Percentiles rank a stretch among this genome's conserved stretches.
phyloP scores from a whole-genome alignment of 805 yeast species.

The Wickerhamomyces ciferrii region DNA sequence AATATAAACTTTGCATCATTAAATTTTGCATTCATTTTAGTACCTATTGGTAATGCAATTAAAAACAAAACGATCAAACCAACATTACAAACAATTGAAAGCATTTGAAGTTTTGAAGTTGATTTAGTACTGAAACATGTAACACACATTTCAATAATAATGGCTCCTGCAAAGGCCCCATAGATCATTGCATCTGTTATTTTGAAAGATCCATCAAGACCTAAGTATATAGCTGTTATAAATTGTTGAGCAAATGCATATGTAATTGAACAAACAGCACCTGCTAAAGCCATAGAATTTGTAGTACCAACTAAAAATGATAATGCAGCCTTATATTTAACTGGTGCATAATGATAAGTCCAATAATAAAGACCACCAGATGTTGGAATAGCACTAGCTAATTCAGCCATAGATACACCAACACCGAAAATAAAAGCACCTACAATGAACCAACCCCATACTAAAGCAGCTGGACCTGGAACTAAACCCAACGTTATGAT shows the following conservation, averaged over 20 bases:
- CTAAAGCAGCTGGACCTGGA: constrained; percentile 50
- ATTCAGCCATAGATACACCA: constrained; percentile 55
- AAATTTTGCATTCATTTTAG: constrained; percentile 24
- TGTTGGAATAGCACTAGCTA: constrained; percentile 62
- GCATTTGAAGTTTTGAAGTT: constrained; percentile 49
- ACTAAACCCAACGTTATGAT: constrained; percentile 41
- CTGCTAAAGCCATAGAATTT: constrained; percentile 55
- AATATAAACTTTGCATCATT: constrained; percentile 50
- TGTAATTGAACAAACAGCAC: constrained; percentile 58
- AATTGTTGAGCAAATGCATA: constrained; percentile 58
- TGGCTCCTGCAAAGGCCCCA: constrained; percentile 58
- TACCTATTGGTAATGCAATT: constrained; percentile 58
- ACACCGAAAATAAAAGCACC: constrained; percentile 45
- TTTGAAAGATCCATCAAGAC: constrained; percentile 39
- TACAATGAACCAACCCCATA: constrained; percentile 67
- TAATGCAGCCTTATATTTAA: constrained; percentile 36
- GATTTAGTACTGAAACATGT: constrained; percentile 49
- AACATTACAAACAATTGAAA: constrained; percentile 47
- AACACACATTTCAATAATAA: constrained; percentile 39
- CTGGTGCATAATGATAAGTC: constrained; percentile 59
- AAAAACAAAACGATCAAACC: constrained; percentile 43
- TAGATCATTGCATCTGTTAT: constrained; percentile 48
- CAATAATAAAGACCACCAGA: constrained; percentile 67
- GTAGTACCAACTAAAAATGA: constrained; percentile 58
- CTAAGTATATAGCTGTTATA: constrained; percentile 43